phyloP scores from a whole-genome alignment of 148 eudicot genomes.

The Rhododendron williamsianum region DNA sequence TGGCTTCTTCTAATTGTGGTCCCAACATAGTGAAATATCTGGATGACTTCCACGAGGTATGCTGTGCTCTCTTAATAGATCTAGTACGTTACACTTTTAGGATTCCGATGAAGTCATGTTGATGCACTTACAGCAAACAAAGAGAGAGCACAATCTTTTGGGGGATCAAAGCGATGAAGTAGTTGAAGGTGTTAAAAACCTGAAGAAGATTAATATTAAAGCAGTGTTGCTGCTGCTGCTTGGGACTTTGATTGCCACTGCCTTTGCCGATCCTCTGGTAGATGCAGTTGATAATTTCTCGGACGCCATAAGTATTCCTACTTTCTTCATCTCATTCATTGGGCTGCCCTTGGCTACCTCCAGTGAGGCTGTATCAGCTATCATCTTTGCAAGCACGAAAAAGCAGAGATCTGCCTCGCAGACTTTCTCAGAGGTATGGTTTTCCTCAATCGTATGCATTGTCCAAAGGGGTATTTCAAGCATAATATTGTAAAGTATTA shows the following conservation, averaged over 20 bases:
- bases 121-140: constrained; percentile 26
- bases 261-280: constrained; percentile 85
- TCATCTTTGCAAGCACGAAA: constrained; percentile 76
- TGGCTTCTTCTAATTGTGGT: constrained; percentile 13
- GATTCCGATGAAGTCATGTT: background rate
- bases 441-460: background rate
- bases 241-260: constrained; percentile 72
- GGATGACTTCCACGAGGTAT: constrained; percentile 30
- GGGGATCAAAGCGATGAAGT: constrained; percentile 32
- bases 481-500: too few species aligned
- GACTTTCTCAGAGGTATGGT: constrained; percentile 80
- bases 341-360: constrained; percentile 84
- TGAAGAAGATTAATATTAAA: constrained; percentile 39
- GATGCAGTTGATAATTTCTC: constrained; percentile 84
- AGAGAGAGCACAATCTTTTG: constrained; percentile 24
- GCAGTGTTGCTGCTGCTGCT: constrained; percentile 52
- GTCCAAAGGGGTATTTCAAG: background rate
- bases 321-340: constrained; percentile 91
- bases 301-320: constrained; percentile 71
- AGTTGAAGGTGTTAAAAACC: constrained; percentile 22
- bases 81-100: background rate
- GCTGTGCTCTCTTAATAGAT: background rate
- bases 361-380: constrained; percentile 86
- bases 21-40: constrained; percentile 23
- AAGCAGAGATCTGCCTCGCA: constrained; percentile 73